Evolutionary conservation across 1,284 basidiomycete species (phyloP).

Genomic region (Trichosporon coremiiforme): DNA sequence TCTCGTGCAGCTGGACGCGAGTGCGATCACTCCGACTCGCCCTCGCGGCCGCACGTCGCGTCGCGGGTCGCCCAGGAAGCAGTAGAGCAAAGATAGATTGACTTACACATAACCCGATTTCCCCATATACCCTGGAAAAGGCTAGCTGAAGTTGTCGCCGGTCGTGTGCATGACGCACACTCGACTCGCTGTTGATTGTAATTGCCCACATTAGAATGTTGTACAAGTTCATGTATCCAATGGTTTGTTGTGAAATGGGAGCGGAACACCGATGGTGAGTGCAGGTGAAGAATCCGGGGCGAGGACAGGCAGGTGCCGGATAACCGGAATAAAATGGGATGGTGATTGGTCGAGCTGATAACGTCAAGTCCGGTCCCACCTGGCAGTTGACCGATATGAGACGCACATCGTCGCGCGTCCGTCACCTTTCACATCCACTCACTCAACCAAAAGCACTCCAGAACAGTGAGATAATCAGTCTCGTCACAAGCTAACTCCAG

Average conservation of each 20-base stretch:
- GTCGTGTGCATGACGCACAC: neutral
- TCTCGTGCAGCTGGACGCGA: neutral
- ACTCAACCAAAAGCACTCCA: neutral
- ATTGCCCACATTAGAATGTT: constrained; percentile 13
- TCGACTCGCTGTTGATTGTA: constrained; percentile 2
- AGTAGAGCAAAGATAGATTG: neutral
- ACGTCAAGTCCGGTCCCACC: constrained; percentile 12
- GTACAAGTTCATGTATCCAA: constrained; percentile 14
- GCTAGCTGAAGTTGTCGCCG: constrained; percentile 15
- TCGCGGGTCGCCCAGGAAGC: neutral
- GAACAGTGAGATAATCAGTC: neutral
- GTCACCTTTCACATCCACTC: neutral
- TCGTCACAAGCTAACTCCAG: neutral
- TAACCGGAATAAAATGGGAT: neutral
- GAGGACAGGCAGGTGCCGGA: neutral
- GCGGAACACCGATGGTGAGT: neutral
- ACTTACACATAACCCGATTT: neutral
- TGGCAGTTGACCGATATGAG: constrained; percentile 17
- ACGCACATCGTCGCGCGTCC: neutral
- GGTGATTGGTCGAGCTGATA: constrained; percentile 17
- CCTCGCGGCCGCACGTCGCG: neutral
- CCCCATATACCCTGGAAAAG: neutral
- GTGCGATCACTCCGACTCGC: neutral
- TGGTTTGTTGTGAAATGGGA: neutral
- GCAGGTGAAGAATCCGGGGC: no score